Percentiles rank a stretch among this genome's conserved stretches.
Conservation (phyloP, 768 basidiomycete species). For the Boletus sp. region DNA sequence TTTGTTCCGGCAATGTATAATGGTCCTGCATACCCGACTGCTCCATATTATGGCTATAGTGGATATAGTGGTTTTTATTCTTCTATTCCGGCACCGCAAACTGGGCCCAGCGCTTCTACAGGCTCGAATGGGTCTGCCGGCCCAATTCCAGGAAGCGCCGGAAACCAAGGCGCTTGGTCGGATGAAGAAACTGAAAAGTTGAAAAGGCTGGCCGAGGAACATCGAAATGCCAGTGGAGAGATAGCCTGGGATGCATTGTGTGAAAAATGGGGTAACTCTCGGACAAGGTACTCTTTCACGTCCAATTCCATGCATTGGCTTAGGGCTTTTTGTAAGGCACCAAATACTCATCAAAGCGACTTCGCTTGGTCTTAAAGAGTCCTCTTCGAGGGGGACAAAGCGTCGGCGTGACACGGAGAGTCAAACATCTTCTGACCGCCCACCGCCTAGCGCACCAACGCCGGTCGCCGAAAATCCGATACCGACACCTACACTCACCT, state of each 20-base stretch:
- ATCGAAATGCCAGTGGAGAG: constrained; percentile 43
- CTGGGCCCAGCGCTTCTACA: constrained; percentile 27
- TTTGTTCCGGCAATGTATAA: constrained; percentile 34
- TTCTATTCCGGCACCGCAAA: constrained; percentile 18
- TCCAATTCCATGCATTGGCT: neutral
- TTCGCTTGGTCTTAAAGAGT: constrained; percentile 72
- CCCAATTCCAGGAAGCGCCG: constrained; percentile 29
- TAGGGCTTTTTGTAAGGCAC: constrained; percentile 44
- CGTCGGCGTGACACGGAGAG: constrained; percentile 49
- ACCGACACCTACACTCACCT: constrained; percentile 13
- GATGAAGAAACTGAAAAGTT: constrained; percentile 73
- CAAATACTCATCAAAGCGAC: constrained; percentile 84
- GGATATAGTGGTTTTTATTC: constrained; percentile 34
- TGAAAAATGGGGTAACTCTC: constrained; percentile 66
- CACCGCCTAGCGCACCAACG: constrained; percentile 19
- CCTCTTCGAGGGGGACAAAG: constrained; percentile 60
- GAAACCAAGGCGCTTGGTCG: constrained; percentile 73
- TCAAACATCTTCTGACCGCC: constrained; percentile 24
- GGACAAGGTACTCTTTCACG: constrained; percentile 55
- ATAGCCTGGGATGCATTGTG: constrained; percentile 82
- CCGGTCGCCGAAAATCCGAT: constrained; percentile 19
- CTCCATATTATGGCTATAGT: constrained; percentile 62
- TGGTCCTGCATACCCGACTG: constrained; percentile 50
- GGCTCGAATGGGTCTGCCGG: constrained; percentile 20
- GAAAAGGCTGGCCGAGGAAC: constrained; percentile 66